Evolutionary conservation across 768 basidiomycete species (phyloP).

Genomic region (Exsudoporus frostii): DNA sequence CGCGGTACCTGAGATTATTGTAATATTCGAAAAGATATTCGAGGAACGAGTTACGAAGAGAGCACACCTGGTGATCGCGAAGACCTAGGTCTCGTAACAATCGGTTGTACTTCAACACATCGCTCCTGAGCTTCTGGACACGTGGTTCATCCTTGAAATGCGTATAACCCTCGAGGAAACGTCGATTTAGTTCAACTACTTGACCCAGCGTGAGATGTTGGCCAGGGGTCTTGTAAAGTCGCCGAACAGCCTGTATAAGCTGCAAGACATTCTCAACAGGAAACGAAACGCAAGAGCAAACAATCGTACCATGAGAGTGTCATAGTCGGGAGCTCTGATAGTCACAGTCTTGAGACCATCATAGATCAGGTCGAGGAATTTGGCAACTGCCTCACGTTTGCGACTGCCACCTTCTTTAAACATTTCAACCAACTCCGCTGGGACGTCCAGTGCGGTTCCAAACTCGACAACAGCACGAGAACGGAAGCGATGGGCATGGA

Average conservation of each 20-base stretch:
- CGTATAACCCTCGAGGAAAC: constrained; percentile 89
- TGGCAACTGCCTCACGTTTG: constrained; percentile 88
- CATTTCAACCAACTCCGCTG: constrained; percentile 81
- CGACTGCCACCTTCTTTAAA: constrained; percentile 85
- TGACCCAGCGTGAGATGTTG: constrained; percentile 93
- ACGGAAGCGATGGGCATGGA: constrained; percentile 83
- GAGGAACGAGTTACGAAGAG: neutral
- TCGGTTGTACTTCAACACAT: constrained; percentile 89
- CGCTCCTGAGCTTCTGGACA: constrained; percentile 72
- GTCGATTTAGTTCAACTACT: constrained; percentile 91
- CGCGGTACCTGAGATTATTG: constrained; percentile 63
- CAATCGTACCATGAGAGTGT: constrained; percentile 88
- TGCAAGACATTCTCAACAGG: constrained; percentile 29
- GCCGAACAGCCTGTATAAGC: constrained; percentile 93
- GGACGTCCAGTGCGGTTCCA: constrained; percentile 88
- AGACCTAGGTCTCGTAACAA: constrained; percentile 84
- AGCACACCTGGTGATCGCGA: constrained; percentile 83
- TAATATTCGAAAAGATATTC: neutral
- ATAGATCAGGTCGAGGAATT: constrained; percentile 87
- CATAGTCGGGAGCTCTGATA: constrained; percentile 92
- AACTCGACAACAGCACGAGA: constrained; percentile 98
- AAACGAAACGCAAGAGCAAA: neutral
- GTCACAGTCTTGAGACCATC: constrained; percentile 95
- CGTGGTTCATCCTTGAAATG: constrained; percentile 92
- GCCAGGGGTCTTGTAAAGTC: constrained; percentile 91